These are phyloP conservation scores for Bjerkandera adusta DNA, from an alignment of 1,284 basidiomycete species.

Conservation along the genomic window DNA sequence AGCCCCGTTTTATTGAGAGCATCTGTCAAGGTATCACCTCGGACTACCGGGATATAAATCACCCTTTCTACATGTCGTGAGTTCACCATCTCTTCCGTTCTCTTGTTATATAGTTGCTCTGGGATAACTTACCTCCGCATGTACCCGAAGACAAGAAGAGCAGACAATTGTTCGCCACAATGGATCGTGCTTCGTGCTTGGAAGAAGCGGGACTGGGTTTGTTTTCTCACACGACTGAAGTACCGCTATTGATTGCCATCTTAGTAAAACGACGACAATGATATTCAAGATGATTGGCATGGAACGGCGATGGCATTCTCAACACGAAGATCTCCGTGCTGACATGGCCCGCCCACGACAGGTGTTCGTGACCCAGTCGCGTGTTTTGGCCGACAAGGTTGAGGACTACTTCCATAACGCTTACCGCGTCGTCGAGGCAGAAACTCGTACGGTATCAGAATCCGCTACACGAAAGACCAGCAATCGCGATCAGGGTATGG, in stretches of 20 bases:
- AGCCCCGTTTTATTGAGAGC: background rate
- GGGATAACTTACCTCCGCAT: background rate
- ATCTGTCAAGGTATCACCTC: slow-evolving; percentile 37
- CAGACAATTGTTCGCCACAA: slow-evolving; percentile 56
- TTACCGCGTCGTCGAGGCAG: slow-evolving; percentile 44
- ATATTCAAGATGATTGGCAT: slow-evolving; percentile 72
- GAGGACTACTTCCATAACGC: slow-evolving; percentile 58
- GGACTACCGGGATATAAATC: slow-evolving; percentile 43
- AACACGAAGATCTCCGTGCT: slow-evolving; percentile 1
- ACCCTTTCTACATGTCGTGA: slow-evolving; percentile 56
- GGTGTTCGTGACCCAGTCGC: slow-evolving; percentile 72
- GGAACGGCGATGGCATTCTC: slow-evolving; percentile 43
- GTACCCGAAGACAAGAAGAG: slow-evolving; percentile 61
- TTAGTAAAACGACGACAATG: slow-evolving; percentile 78
- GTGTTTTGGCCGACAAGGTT: slow-evolving; percentile 61
- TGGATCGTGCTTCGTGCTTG: slow-evolving; percentile 49
- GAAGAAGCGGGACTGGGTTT: slow-evolving; percentile 19
- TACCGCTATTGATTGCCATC: no score
- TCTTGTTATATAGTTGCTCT: slow-evolving; percentile 29
- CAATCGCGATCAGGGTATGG: slow-evolving; percentile 34
- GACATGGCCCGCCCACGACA: slow-evolving; percentile 49
- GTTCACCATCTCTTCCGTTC: slow-evolving; percentile 21
- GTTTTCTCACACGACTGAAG: background rate
- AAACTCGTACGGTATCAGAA: slow-evolving; percentile 36
- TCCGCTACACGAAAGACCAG: slow-evolving; percentile 27